A percentile compares a stretch with the other conserved stretches of the same genome.
These are phyloP conservation scores for Kodamaea arcana DNA, from an alignment of 1,139 yeast species.

Conservation along the genomic window DNA sequence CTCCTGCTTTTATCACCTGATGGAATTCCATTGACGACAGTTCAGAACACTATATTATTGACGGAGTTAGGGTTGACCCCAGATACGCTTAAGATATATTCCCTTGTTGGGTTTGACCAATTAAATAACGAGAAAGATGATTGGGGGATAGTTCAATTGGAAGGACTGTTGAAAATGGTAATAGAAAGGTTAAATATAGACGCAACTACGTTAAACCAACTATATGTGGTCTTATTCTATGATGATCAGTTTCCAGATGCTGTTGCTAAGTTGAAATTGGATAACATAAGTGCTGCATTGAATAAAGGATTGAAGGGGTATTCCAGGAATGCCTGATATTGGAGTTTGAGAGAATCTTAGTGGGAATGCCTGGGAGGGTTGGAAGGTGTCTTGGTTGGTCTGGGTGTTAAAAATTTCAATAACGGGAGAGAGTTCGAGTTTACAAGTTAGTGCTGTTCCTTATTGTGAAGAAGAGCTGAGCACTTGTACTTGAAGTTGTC, in stretches of 20 bases:
- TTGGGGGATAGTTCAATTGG: slow-evolving; percentile 36
- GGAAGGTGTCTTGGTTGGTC: too few species aligned
- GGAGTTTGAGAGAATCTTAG: too few species aligned
- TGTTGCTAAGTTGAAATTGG: slow-evolving; percentile 42
- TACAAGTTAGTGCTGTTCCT: too few species aligned
- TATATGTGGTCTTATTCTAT: slow-evolving; percentile 32
- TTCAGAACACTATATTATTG: slow-evolving; percentile 16
- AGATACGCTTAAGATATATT: slow-evolving; percentile 43
- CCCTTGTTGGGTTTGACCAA: slow-evolving; percentile 41
- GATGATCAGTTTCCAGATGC: slow-evolving; percentile 32
- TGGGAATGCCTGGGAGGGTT: too few species aligned
- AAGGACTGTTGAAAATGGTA: slow-evolving; percentile 26
- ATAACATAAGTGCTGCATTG: slow-evolving; percentile 29
- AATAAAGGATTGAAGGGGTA: slow-evolving; percentile 34
- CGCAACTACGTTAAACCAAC: slow-evolving; percentile 6
- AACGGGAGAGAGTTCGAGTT: too few species aligned
- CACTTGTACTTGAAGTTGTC: too few species aligned
- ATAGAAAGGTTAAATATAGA: slow-evolving; percentile 21
- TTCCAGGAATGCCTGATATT: not conserved
- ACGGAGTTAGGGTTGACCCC: slow-evolving; percentile 19
- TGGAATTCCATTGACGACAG: slow-evolving; percentile 43
- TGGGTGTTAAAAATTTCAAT: too few species aligned
- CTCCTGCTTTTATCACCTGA: slow-evolving; percentile 40
- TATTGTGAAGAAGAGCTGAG: too few species aligned
- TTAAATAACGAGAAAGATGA: slow-evolving; percentile 19